Conservation (phyloP, 495 filamentous ascomycete genomes). For the Daldinia concentrica region DNA sequence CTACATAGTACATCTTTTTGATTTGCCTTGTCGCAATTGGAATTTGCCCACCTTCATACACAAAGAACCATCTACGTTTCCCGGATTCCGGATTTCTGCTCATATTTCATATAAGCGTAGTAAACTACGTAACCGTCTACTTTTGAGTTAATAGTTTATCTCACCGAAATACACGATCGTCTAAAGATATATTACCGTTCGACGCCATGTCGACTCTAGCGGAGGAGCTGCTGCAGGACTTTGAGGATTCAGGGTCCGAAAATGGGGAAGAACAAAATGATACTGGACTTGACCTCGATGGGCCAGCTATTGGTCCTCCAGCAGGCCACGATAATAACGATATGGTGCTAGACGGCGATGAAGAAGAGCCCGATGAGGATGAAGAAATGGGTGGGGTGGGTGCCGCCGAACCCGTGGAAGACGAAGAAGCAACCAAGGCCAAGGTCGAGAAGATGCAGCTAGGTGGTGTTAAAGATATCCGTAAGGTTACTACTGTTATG, state of each 20-base stretch:
- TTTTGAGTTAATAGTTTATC: not conserved
- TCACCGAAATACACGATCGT: not conserved
- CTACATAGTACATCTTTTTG: not conserved
- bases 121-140: not conserved
- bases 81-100: not conserved
- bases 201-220: conserved; percentile 77
- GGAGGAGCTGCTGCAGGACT: conserved; percentile 88
- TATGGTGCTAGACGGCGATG: conserved; percentile 56
- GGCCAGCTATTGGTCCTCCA: conserved; percentile 40
- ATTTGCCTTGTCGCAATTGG: conserved; percentile 24
- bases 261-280: conserved; percentile 64
- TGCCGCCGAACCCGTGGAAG: conserved; percentile 60
- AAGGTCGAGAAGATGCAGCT: conserved; percentile 83
- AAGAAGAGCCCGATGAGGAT: conserved; percentile 61
- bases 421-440: conserved; percentile 74
- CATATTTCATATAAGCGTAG: not conserved
- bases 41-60: conserved; percentile 23
- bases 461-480: conserved; percentile 74
- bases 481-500: conserved; percentile 78
- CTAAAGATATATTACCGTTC: conserved; percentile 5
- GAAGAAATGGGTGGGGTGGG: conserved; percentile 63
- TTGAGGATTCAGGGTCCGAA: conserved; percentile 77
- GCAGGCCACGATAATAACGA: conserved; percentile 46
- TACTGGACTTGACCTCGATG: conserved; percentile 49
- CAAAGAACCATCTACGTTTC: not conserved